Percentiles rank a stretch among this genome's conserved stretches.
Evolutionary conservation across 495 filamentous ascomycete species (phyloP).

Genomic region (Daldinia childiae): DNA sequence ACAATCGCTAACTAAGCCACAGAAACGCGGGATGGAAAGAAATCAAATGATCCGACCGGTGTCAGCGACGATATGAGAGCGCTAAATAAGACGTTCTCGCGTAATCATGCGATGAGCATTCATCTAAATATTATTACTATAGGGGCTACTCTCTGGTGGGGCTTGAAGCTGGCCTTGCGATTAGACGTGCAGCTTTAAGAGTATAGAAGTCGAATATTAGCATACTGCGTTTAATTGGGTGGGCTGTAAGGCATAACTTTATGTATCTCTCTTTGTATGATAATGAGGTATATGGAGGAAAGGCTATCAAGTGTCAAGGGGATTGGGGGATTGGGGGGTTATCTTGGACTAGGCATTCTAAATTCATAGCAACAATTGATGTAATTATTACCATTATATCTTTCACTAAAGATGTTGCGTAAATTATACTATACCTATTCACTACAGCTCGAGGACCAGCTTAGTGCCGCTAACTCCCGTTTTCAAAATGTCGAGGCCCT

Average conservation of each 20-base stretch:
- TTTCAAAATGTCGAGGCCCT: slow-evolving; percentile 54
- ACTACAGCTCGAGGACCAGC: slow-evolving; percentile 25
- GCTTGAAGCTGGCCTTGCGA: slow-evolving; percentile 54
- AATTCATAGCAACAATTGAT: too few species aligned
- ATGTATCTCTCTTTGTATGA: too few species aligned
- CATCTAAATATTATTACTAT: slow-evolving; percentile 64
- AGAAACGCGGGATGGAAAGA: slow-evolving; percentile 44
- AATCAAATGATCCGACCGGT: slow-evolving; percentile 9
- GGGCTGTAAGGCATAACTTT: background rate
- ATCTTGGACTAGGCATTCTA: too few species aligned
- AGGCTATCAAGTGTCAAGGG: too few species aligned
- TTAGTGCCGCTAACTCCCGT: slow-evolving; percentile 57
- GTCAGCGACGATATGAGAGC: slow-evolving; percentile 49
- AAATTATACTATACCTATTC: background rate
- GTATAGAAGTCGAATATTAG: background rate
- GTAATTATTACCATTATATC: too few species aligned
- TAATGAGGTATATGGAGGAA: too few species aligned
- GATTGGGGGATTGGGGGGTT: too few species aligned
- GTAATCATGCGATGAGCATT: slow-evolving; percentile 64
- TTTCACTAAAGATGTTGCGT: too few species aligned
- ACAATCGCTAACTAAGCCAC: background rate
- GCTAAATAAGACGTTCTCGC: slow-evolving; percentile 57
- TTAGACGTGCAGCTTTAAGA: slow-evolving; percentile 25
- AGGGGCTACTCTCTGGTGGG: slow-evolving; percentile 61
- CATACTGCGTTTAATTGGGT: too few species aligned